Conservation (phyloP, 345 rosid genomes). For the Litchi chinensis region DNA sequence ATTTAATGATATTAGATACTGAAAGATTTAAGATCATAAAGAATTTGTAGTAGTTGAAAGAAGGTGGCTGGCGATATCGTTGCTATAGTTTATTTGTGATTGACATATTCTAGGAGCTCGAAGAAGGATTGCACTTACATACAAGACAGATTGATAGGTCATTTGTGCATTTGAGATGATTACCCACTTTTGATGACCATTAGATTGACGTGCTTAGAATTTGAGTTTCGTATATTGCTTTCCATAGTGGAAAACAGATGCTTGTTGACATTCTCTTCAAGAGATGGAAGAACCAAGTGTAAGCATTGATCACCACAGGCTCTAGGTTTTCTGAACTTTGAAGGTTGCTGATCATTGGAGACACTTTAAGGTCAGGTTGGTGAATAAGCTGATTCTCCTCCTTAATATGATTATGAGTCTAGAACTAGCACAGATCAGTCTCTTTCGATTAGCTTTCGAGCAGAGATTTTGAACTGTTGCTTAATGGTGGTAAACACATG, state of each 20-base stretch:
- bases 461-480: background rate
- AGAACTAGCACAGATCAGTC: background rate
- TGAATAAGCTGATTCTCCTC: background rate
- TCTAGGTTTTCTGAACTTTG: background rate
- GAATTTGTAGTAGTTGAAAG: conserved; percentile 2
- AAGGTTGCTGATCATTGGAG: background rate
- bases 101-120: background rate
- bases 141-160: conserved; percentile 5
- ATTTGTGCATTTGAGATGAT: background rate
- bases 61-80: background rate
- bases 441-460: background rate
- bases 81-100: conserved; percentile 5
- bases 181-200: background rate
- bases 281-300: conserved; percentile 1
- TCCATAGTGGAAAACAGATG: background rate
- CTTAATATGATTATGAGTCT: background rate
- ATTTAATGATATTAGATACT: background rate
- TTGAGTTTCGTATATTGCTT: background rate
- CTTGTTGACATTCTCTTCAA: background rate
- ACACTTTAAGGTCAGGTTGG: background rate
- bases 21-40: background rate
- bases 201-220: background rate
- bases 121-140: background rate
- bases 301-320: background rate
- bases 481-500: background rate